Base-by-base conservation (phyloP, 2,329 filamentous ascomycete species). In the Amauroascus verrucosus region DNA sequence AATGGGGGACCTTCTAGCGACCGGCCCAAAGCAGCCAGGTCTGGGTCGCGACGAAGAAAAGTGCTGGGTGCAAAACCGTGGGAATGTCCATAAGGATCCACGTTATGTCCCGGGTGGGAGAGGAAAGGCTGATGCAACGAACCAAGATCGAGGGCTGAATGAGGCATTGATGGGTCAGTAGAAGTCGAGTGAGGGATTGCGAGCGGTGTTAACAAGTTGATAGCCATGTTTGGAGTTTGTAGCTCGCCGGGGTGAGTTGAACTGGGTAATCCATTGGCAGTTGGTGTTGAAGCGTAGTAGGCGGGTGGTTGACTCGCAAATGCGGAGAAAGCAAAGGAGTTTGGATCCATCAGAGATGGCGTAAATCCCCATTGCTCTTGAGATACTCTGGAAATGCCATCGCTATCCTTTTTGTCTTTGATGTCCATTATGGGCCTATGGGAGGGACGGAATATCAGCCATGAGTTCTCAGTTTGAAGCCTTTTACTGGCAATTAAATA, bases 261-360 rank as follows among this genome's bases (percentile, higher is more conserved):
- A 43, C 20, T 51, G 18, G 53, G 16, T 14, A 56, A 37, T 13
- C 45, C 65, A 58, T 83, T 85, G 44, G 85, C 86, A 58, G 86
- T 87, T 1, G 88, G 86, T 1, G 88, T 94, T 1, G 90, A 87
- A 6, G 88, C 90, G 70, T 95, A 96, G 70, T 93, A 93, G 13
- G 84, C 86, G 14, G 86, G 80, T 44, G 85, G 80, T 59, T 90
- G 86, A 68, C 86, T 88, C 59, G 85, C 82, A 64, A 95, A 91
- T 53, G 78, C 77, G 56, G 82, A 78, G 70, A 95, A 96, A 22
- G 82, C 81, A 67, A 88, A 88, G 28, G 87, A 86, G 67, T 85
- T 88, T 16, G 88, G 83, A 65, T 97, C 91, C 65, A 97, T 79
- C 54, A 95, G 75, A 20, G 89, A 93, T 3, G 90, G 88, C 1